phyloP scores from a whole-genome alignment of 2,329 filamentous ascomycete species.

The Fusarium sp. region DNA sequence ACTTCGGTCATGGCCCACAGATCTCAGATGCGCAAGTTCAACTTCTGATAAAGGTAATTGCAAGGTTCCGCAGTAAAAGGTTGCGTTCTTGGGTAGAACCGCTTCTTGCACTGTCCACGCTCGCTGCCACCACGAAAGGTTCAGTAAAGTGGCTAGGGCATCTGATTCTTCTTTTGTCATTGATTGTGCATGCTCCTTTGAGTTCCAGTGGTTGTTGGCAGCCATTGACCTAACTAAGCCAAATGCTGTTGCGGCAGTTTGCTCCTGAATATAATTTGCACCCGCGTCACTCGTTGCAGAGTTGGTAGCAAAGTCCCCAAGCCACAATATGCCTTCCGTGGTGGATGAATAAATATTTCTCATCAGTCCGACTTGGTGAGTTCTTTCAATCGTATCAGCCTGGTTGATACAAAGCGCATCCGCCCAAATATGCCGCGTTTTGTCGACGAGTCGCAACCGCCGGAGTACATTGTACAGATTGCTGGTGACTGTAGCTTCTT shows the following conservation, averaged over 20 bases:
- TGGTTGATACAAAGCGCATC: slow-evolving; percentile 20
- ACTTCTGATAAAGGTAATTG: not conserved
- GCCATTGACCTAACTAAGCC: not conserved
- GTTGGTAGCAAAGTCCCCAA: not conserved
- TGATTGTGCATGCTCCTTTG: not conserved
- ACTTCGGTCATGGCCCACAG: not conserved
- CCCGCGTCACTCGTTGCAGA: no score
- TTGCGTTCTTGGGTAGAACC: not conserved
- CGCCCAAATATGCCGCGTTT: not conserved
- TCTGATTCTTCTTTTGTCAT: not conserved
- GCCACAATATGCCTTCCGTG: slow-evolving; percentile 7
- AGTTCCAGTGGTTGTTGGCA: not conserved
- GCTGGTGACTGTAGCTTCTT: not conserved
- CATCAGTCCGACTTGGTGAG: slow-evolving; percentile 5
- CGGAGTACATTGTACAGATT: not conserved
- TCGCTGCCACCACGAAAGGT: not conserved
- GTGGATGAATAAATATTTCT: slow-evolving; percentile 6
- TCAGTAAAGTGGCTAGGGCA: not conserved
- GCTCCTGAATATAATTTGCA: not conserved
- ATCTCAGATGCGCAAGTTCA: not conserved
- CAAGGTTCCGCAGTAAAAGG: not conserved
- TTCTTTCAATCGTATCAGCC: not conserved
- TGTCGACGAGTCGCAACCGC: rapidly evolving
- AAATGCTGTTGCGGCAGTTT: not conserved
- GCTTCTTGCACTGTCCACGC: slow-evolving; percentile 4